These are phyloP conservation scores for Fusarium cyanostomum DNA, from an alignment of 2,329 filamentous ascomycete species.

Conservation along the genomic window DNA sequence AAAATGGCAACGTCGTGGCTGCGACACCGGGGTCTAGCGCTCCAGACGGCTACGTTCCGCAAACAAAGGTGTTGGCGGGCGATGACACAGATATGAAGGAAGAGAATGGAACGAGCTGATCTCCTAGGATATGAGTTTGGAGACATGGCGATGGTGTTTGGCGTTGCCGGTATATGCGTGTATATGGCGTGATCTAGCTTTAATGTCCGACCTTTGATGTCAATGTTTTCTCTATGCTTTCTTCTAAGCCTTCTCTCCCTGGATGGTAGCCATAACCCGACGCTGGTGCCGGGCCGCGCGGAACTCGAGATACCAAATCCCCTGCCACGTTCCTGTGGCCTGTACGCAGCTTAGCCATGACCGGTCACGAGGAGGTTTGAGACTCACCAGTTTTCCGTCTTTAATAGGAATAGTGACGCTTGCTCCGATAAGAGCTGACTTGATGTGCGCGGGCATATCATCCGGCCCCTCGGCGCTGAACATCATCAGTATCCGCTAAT, in stretches of 20 bases:
- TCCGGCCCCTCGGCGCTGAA: conserved; percentile 81
- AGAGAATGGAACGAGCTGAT: conserved; percentile 51
- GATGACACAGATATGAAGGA: conserved; percentile 70
- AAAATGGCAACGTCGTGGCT: conserved; percentile 87
- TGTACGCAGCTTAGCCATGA: conserved; percentile 38
- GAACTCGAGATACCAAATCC: conserved; percentile 96
- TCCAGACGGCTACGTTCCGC: conserved; percentile 67
- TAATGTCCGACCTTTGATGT: conserved; percentile 25
- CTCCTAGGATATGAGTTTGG: conserved; percentile 32
- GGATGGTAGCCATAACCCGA: conserved; percentile 90
- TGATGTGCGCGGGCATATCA: conserved; percentile 98
- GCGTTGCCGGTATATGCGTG: conserved; percentile 38
- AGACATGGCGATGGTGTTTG: conserved; percentile 51
- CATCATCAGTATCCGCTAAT: conserved; percentile 1
- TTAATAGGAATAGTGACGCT: conserved; percentile 91
- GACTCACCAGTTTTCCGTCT: conserved; percentile 76
- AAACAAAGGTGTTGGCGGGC: conserved; percentile 72
- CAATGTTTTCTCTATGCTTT: conserved; percentile 1
- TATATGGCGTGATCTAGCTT: conserved; percentile 22
- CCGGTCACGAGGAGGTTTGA: not conserved
- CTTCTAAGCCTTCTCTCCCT: conserved; percentile 74
- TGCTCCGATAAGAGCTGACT: conserved; percentile 87
- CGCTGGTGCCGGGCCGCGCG: conserved; percentile 78
- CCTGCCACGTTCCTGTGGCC: conserved; percentile 78
- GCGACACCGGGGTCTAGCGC: conserved; percentile 77